Evolutionary conservation across 139 green algal species (phyloP).

Genomic region (Penium margaritaceum): DNA sequence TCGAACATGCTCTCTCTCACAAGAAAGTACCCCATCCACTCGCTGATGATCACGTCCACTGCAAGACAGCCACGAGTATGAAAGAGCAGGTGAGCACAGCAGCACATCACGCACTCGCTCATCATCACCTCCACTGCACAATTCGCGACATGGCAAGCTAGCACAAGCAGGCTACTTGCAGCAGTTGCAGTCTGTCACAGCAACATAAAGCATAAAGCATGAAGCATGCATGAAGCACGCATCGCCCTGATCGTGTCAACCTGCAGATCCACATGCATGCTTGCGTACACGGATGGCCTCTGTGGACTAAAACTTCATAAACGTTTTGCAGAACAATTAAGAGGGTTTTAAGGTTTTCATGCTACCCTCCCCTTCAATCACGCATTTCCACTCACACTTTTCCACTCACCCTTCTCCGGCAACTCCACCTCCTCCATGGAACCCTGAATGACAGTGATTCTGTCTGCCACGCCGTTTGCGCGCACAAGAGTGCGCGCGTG

Average conservation of each 20-base stretch:
- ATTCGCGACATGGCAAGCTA: too few relatives aligned
- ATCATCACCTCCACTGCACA: not conserved
- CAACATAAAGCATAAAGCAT: too few relatives aligned
- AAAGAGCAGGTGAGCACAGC: not conserved
- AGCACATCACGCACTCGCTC: not conserved
- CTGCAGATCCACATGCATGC: too few relatives aligned
- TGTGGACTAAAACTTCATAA: too few relatives aligned
- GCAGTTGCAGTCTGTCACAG: too few relatives aligned
- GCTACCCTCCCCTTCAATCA: too few relatives aligned
- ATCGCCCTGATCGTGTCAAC: too few relatives aligned
- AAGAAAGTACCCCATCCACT: constrained; percentile 94
- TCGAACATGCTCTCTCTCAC: constrained; percentile 93
- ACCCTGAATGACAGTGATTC: constrained; percentile 89
- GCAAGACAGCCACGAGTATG: constrained; percentile 25
- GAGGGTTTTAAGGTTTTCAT: too few relatives aligned
- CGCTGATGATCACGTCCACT: constrained; percentile 91
- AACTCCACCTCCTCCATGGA: constrained; percentile 84
- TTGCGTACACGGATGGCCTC: too few relatives aligned
- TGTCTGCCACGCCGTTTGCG: constrained; percentile 64
- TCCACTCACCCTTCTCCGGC: constrained; percentile 74
- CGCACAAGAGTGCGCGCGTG: constrained; percentile 69
- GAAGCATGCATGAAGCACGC: too few relatives aligned
- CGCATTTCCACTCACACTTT: not conserved
- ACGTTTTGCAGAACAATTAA: too few relatives aligned
- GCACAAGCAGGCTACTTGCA: too few relatives aligned